phyloP scores from a whole-genome alignment of 495 filamentous ascomycete genomes.

The Neohortaea acidophila region DNA sequence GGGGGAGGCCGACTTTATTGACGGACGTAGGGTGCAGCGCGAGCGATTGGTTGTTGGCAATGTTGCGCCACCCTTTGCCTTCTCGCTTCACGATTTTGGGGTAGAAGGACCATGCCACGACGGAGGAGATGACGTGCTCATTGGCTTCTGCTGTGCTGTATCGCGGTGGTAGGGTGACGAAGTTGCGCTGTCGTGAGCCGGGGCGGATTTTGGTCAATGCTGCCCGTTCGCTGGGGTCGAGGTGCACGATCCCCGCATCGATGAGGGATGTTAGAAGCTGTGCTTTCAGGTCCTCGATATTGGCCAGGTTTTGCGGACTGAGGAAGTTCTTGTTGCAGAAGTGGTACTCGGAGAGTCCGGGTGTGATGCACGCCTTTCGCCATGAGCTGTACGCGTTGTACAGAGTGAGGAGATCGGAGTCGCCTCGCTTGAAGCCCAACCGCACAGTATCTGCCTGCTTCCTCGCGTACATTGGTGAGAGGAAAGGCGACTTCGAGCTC shows the following conservation, averaged over 20 bases:
- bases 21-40: conserved; percentile 72
- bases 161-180: conserved; percentile 62
- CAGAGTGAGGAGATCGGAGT: conserved; percentile 79
- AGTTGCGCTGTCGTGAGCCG: conserved; percentile 47
- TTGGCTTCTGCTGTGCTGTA: conserved; percentile 62
- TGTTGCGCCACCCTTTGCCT: conserved; percentile 78
- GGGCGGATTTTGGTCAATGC: conserved; percentile 46
- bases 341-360: conserved; percentile 52
- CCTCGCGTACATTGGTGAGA: conserved; percentile 66
- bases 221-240: conserved; percentile 52
- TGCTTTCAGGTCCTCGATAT: conserved; percentile 87
- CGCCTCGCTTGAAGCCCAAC: conserved; percentile 62
- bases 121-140: conserved; percentile 57
- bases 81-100: conserved; percentile 79
- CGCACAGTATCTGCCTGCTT: conserved; percentile 63
- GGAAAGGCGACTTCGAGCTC: conserved; percentile 88
- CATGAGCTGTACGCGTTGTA: conserved; percentile 88
- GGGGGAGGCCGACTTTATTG: conserved; percentile 45
- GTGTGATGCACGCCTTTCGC: conserved; percentile 58
- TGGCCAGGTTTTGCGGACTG: conserved; percentile 61
- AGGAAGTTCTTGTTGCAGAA: conserved; percentile 92
- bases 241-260: conserved; percentile 63
- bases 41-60: conserved; percentile 78
- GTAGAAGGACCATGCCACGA: conserved; percentile 86
- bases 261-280: conserved; percentile 69